Evolutionary conservation across 2,329 filamentous ascomycete species (phyloP).

Genomic region (Sclerotiophoma versabilis): DNA sequence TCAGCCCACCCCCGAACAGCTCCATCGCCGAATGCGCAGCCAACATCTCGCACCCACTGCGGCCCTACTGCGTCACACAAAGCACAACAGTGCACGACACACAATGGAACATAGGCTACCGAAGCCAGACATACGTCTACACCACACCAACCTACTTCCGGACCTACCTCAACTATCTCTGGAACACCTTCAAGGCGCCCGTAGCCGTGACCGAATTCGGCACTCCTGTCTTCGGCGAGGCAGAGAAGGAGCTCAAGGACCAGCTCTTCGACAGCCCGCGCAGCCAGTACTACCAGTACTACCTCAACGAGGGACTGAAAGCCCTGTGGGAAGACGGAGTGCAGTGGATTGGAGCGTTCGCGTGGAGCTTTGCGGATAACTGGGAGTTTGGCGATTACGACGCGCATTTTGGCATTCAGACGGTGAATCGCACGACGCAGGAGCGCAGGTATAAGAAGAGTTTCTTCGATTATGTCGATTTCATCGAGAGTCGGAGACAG

Average conservation of each 20-base stretch:
- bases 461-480: constrained; percentile 65
- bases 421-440: constrained; percentile 62
- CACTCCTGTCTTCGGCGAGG: constrained; percentile 61
- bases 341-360: constrained; percentile 61
- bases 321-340: constrained; percentile 65
- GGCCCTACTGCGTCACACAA: constrained; percentile 62
- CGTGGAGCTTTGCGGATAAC: constrained; percentile 62
- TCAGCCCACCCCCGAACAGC: constrained; percentile 54
- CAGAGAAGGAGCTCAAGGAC: constrained; percentile 54
- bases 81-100: constrained; percentile 53
- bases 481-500: constrained; percentile 46
- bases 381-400: constrained; percentile 63
- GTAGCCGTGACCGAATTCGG: constrained; percentile 64
- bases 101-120: constrained; percentile 67
- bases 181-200: constrained; percentile 63
- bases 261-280: constrained; percentile 63
- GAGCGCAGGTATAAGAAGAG: constrained; percentile 63
- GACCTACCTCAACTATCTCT: constrained; percentile 63
- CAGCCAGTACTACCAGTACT: constrained; percentile 63
- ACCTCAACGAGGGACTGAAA: constrained; percentile 62
- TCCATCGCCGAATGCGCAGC: constrained; percentile 59
- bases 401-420: constrained; percentile 64
- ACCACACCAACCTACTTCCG: constrained; percentile 66
- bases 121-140: constrained; percentile 64
- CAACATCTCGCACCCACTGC: constrained; percentile 55